A percentile compares a stretch with the other conserved stretches of the same genome.
These are phyloP conservation scores for Alternaria ventricosa DNA, from an alignment of 2,329 filamentous ascomycete species.

Conservation along the genomic window DNA sequence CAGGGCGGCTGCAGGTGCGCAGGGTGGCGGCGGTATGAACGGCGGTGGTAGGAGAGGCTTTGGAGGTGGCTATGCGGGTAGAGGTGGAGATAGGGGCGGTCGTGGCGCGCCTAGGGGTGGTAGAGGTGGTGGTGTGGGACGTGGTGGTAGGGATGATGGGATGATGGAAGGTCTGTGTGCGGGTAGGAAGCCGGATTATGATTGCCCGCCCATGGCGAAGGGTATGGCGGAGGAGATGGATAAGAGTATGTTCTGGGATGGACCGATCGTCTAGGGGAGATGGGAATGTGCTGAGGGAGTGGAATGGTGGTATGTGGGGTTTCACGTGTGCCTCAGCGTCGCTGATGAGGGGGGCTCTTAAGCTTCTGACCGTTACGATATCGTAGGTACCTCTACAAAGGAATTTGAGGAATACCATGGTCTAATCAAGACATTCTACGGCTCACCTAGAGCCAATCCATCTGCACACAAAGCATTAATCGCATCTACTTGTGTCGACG, in stretches of 20 bases:
- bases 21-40: not conserved
- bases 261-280: conserved; percentile 23
- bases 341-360: not conserved
- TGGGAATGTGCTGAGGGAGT: not conserved
- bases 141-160: not conserved
- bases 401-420: not conserved
- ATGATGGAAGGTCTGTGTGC: conserved; percentile 20
- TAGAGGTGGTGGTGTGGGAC: conserved; percentile 7
- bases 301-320: too few species aligned
- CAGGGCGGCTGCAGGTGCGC: conserved; percentile 22
- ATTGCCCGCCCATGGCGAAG: conserved; percentile 35
- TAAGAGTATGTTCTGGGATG: conserved; percentile 40
- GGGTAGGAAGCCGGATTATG: conserved; percentile 25
- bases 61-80: not conserved
- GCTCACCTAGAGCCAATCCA: not conserved
- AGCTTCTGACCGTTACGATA: not conserved
- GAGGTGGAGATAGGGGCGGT: not conserved
- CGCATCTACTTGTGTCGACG: not conserved
- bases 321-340: not conserved
- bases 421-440: not conserved
- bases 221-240: conserved; percentile 38
- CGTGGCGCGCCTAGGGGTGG: conserved; percentile 1
- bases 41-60: not conserved
- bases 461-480: not conserved
- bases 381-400: not conserved